A percentile compares a stretch with the other conserved stretches of the same genome.
These are phyloP conservation scores for Trichoderma sp. DNA, from an alignment of 2,329 filamentous ascomycete species.

Conservation along the genomic window DNA sequence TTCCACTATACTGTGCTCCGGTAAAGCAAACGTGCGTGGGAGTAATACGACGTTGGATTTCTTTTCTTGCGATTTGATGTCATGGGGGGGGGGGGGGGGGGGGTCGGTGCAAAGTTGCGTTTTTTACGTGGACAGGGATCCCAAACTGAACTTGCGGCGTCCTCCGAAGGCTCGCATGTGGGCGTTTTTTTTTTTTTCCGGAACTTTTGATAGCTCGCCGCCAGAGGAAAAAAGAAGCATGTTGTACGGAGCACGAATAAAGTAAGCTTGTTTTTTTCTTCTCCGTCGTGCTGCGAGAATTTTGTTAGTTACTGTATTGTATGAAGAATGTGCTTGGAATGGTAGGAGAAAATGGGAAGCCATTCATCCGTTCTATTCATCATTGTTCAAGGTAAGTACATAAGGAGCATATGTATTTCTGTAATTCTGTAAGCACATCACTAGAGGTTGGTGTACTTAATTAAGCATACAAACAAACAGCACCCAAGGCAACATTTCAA, in stretches of 20 bases:
- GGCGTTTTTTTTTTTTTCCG: background rate
- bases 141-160: background rate
- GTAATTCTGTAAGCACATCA: background rate
- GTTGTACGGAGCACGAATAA: background rate
- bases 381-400: background rate
- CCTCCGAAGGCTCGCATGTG: conserved; percentile 3
- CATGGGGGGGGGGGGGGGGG: too few species aligned
- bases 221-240: background rate
- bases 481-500: background rate
- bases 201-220: conserved; percentile 15
- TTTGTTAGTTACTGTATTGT: background rate
- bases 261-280: background rate
- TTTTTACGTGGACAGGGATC: background rate
- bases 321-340: background rate
- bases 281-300: background rate
- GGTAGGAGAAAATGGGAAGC: background rate
- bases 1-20: background rate
- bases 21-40: too few species aligned
- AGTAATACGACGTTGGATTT: background rate
- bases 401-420: background rate
- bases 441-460: background rate
- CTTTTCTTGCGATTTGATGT: background rate
- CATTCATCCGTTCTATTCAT: background rate
- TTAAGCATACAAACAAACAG: background rate
- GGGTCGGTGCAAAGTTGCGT: background rate